Base-by-base conservation (phyloP, 108 stramenopile genomes). In the Ochromonas danica region DNA sequence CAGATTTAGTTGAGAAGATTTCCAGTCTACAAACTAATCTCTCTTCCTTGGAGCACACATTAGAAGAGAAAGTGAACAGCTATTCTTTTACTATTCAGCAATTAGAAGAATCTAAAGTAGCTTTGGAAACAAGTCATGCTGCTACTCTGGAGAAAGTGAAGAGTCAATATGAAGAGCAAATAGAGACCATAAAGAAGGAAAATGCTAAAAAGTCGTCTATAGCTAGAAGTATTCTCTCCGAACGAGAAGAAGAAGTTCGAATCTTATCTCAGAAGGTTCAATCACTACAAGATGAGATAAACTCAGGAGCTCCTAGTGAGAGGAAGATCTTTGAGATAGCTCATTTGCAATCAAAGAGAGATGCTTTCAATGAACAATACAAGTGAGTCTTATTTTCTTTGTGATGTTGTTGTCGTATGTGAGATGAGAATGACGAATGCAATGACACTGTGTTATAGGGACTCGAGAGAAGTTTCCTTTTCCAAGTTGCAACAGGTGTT, bases 201-300 rank as follows among this genome's bases (percentile, higher is more conserved):
- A 6, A 60, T 75, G 72, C 31, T 6, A 75, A 75, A 36, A 75
- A 75, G 35, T 6, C n/a, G 6, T 6, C 31, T 35, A 60, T 60
- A 33, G 72, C 72, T 33, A 6, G 72, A 27, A 27, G 10, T 6
- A 35, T 75, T 6, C 22, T 75, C 3, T 27, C 72, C 36, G 72
- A 75, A 75, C 43, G 72, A 27, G 72, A 75, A 45, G 72, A 75
- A 75, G 72, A 75, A 75, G 51, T 75, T 6, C 36, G 72, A 41
- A 33, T 75, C 14, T 33, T 75, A 41, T 57, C 43, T 38, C 6
- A 27, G 30, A 75, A 75, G 40, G 72, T 75, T 6, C 3, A 75
- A 57, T 3, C 6, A 36, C 6, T 75, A 33, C 72, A 75, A 33
- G 72, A 75, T 28, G 72, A 75, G 72, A 75, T 75, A 28, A 41